Base-by-base conservation (phyloP, 1,284 basidiomycete species). In the Apiotrichum laibachii region DNA sequence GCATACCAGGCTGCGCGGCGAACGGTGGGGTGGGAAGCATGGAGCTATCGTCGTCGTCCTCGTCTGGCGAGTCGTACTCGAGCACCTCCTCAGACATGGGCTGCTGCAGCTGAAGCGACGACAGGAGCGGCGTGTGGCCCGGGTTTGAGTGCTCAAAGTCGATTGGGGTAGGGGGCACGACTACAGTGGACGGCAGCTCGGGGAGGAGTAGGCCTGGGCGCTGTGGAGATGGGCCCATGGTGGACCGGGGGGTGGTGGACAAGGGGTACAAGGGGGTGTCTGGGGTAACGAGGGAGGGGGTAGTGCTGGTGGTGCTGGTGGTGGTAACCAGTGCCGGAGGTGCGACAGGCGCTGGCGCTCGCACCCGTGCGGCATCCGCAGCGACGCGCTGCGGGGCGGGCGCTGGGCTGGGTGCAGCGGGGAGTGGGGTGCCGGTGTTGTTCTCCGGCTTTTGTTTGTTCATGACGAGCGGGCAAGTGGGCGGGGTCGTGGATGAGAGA, bases 1-100 rank as follows among this genome's bases (percentile, higher is more conserved):
- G 55, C 19, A 16, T 59, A 44, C 21, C 26, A 16, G 61, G 50
- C 6, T 50, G 53, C 9, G 52, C 50, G 16, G 60, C 35, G 26
- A 50, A 33, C 22, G 55, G 65, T 34, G 19, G 53, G 16, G 57
- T 58, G 31, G 53, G 56, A 9, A 60, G 52, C 39, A 54, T 44
- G 19, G 12, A 26, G 42, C 12, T 21, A 43, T 40, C 33, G 55
- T 40, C 22, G 55, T 48, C 42, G 46, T 33, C 33, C 58, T 59
- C 67, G 45, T 64, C 67, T 0, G 63, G 67, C 8, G 67, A 68
- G 34, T 68, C 67, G 50, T 65, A 67, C 44, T 59, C 50, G 31
- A 63, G 13, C 4, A 39, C 45, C 16, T 54, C 55, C 44, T 57
- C 50, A 7, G 34, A 5, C 13, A 57, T 31, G 1, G 50, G 44